These are phyloP conservation scores for Alternaria sp. DNA, from an alignment of 2,329 filamentous ascomycete genomes.

Conservation along the genomic window DNA sequence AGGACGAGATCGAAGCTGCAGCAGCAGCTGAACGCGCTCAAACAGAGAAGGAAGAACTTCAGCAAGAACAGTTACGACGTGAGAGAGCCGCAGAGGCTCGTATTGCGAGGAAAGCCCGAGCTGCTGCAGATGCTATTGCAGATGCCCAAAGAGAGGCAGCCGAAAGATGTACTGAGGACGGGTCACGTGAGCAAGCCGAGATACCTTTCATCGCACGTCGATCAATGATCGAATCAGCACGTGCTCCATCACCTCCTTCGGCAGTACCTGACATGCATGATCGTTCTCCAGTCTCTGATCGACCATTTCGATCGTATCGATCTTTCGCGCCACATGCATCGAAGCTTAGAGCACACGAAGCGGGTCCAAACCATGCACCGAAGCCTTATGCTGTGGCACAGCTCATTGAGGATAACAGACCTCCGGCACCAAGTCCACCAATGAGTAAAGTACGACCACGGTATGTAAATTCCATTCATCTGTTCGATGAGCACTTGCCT, in stretches of 20 bases:
- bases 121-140: conserved; percentile 9
- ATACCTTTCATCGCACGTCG: conserved; percentile 10
- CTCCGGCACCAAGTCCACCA: conserved; percentile 49
- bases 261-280: conserved; percentile 15
- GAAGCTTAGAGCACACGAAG: conserved; percentile 30
- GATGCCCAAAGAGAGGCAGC: conserved; percentile 16
- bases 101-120: conserved; percentile 15
- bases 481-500: conserved; percentile 1
- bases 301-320: conserved; percentile 30
- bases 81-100: conserved; percentile 17
- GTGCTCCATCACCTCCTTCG: conserved; percentile 23
- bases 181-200: conserved; percentile 16
- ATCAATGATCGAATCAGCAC: conserved; percentile 23
- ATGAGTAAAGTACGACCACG: conserved; percentile 38
- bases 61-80: conserved; percentile 14
- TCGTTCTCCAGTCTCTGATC: conserved; percentile 31
- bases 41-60: conserved; percentile 6
- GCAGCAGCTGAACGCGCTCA: conserved; percentile 8
- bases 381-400: conserved; percentile 30
- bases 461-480: conserved; percentile 19
- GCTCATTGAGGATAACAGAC: conserved; percentile 43
- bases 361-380: conserved; percentile 22
- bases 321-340: conserved; percentile 33
- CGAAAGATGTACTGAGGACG: conserved; percentile 15
- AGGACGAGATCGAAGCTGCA: conserved; percentile 12